Evolutionary conservation across 805 yeast genomes (phyloP), one percentile per base, ranked within the genome.

Genomic region (Huiozyma naganishii): DNA sequence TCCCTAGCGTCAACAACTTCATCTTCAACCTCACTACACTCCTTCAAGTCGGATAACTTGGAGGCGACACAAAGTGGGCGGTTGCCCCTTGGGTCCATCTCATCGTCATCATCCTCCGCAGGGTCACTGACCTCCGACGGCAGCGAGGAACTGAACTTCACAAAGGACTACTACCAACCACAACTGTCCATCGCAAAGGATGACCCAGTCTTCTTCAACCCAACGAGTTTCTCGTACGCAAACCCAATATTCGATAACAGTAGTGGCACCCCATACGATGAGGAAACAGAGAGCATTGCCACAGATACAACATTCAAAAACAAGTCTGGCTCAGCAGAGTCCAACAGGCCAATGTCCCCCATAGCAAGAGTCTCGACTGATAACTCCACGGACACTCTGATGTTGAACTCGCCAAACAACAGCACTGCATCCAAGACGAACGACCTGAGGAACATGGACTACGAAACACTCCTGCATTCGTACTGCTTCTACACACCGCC

Each of bases 401-500:
- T 11, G 6, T 37, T 9, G 27, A 39, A 33, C 29, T 40, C 29
- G 9, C 29, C 7, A 13, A 38, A 17, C 8, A 17, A 17, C 23
- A 17, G 4, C 23, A 30, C n/a, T 30, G 33, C 9, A 30, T 30
- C 33, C n/a, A 30, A 8, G n/a, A 30, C 33, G 2, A 30, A 35
- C 32, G 27, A 13, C 9, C 35, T 46, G 23, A 50, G 48, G 34
- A 48, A 52, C 41, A 44, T 47, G 44, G 56, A 56, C 44, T 57
- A 58, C 42, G 54, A 58, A 37, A 50, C 55, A 9, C 49, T 58
- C 37, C 38, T 56, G 29, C 51, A 53, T 37, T 52, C 61, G 5
- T 57, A 55, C 39, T 56, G 63, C 43, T 58, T 57, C 41, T 52
- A 53, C 40, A 47, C 46, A 5, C 49, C 55, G 2, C 39, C 54